Evolutionary conservation across 2,329 filamentous ascomycete species (phyloP).

Genomic region (Calonectria pteridis): DNA sequence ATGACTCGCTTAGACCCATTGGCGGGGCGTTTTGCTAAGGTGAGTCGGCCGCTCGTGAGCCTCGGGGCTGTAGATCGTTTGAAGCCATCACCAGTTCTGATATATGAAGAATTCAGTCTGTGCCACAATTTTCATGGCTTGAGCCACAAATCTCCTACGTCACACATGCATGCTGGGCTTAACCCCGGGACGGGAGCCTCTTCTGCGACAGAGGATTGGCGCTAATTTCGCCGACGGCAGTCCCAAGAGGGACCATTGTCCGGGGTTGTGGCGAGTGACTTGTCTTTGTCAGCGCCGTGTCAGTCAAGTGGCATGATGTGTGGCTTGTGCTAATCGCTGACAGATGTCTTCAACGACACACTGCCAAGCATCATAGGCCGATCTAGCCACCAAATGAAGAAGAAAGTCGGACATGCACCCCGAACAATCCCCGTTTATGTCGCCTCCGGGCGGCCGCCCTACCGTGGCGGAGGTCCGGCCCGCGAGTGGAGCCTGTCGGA

Average conservation of each 20-base stretch:
- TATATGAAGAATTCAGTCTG: slow-evolving; percentile 33
- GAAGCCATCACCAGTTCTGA: slow-evolving; percentile 41
- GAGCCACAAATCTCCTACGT: slow-evolving; percentile 38
- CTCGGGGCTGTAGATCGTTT: slow-evolving; percentile 34
- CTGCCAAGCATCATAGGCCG: slow-evolving; percentile 19
- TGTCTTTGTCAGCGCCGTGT: slow-evolving; percentile 25
- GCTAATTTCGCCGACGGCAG: slow-evolving; percentile 19
- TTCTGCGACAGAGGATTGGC: slow-evolving; percentile 28
- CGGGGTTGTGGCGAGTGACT: slow-evolving; percentile 23
- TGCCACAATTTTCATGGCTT: slow-evolving; percentile 19
- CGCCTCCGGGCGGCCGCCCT: slow-evolving; percentile 37
- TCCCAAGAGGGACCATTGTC: slow-evolving; percentile 5
- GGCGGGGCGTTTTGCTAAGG: slow-evolving; percentile 40
- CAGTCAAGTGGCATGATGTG: slow-evolving; percentile 15
- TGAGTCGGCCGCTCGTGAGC: slow-evolving; percentile 21
- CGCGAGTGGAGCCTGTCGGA: slow-evolving; percentile 38
- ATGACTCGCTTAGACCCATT: slow-evolving; percentile 45
- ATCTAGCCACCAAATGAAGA: slow-evolving; percentile 3
- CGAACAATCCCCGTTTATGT: slow-evolving; percentile 31
- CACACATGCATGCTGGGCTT: slow-evolving; percentile 35
- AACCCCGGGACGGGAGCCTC: slow-evolving; percentile 31
- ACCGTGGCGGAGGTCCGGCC: slow-evolving; percentile 38
- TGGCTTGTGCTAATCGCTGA: slow-evolving; percentile 25
- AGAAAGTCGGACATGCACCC: slow-evolving; percentile 22
- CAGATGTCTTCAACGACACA: slow-evolving; percentile 23